These are phyloP conservation scores for Atalantia buxifolia DNA, from an alignment of 345 rosid species.

Conservation along the genomic window DNA sequence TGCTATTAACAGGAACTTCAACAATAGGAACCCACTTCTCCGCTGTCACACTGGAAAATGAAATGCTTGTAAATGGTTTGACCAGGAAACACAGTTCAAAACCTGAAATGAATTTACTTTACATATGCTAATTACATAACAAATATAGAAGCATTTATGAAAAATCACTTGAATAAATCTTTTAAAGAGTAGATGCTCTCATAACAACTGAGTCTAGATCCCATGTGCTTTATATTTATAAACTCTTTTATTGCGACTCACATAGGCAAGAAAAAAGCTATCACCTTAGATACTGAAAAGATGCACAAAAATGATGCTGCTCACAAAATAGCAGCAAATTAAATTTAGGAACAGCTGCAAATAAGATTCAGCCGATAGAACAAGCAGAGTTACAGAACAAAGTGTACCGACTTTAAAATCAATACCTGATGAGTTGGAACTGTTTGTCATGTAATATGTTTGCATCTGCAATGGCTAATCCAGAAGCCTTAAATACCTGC, in stretches of 20 bases:
- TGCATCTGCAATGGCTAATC: constrained; percentile 70
- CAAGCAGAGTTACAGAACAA: constrained; percentile 7
- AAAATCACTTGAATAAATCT: neutral
- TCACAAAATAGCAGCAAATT: neutral
- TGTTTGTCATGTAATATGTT: constrained; percentile 74
- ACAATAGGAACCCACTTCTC: constrained; percentile 95
- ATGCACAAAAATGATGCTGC: neutral
- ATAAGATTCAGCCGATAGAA: neutral
- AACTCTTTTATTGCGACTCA: neutral
- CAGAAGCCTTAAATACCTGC: constrained; percentile 83
- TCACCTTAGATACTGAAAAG: neutral
- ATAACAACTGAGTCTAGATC: neutral
- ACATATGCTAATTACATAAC: neutral
- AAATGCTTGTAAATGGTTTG: neutral
- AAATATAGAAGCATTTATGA: neutral
- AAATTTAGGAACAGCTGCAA: neutral
- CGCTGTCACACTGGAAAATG: constrained; percentile 74
- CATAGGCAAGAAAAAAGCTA: neutral
- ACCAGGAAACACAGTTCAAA: neutral
- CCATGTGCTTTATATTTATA: neutral
- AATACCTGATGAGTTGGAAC: constrained; percentile 90
- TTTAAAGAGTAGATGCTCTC: neutral
- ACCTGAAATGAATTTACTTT: neutral
- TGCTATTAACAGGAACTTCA: constrained; percentile 80
- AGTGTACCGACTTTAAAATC: neutral